phyloP scores from a whole-genome alignment of 169 alveolate species.

The Condylostoma magnum region DNA sequence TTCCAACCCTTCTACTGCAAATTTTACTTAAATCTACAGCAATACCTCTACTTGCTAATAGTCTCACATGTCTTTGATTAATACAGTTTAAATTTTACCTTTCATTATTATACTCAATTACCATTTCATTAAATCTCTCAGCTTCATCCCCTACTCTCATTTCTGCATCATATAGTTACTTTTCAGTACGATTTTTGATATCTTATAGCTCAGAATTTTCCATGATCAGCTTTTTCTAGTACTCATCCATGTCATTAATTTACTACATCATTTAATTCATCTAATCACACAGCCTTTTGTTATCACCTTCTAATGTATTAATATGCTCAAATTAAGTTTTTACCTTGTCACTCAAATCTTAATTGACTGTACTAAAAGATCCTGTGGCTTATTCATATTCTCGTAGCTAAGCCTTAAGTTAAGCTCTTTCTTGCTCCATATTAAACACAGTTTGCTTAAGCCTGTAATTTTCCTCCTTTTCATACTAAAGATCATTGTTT shows the following conservation, averaged over 20 bases:
- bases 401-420: background rate
- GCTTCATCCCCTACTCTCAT: constrained; percentile 17
- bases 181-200: background rate
- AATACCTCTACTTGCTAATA: background rate
- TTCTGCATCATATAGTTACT: background rate
- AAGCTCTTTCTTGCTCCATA: constrained; percentile 3
- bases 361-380: background rate
- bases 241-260: background rate
- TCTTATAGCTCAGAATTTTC: background rate
- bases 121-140: background rate
- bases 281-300: background rate
- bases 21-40: background rate
- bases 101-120: constrained; percentile 21
- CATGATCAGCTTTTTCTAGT: background rate
- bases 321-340: constrained; percentile 1
- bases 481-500: constrained; percentile 7
- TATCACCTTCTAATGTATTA: constrained; percentile 17
- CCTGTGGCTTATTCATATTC: background rate
- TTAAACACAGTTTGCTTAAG: background rate
- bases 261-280: background rate
- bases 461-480: constrained; percentile 9
- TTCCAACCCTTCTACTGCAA: background rate
- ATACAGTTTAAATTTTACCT: background rate
- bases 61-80: background rate
- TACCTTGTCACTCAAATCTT: background rate